Percentiles rank a stretch among this genome's conserved stretches.
Conservation (phyloP, 352 stramenopile genomes). For the Plasmopara muralis region DNA sequence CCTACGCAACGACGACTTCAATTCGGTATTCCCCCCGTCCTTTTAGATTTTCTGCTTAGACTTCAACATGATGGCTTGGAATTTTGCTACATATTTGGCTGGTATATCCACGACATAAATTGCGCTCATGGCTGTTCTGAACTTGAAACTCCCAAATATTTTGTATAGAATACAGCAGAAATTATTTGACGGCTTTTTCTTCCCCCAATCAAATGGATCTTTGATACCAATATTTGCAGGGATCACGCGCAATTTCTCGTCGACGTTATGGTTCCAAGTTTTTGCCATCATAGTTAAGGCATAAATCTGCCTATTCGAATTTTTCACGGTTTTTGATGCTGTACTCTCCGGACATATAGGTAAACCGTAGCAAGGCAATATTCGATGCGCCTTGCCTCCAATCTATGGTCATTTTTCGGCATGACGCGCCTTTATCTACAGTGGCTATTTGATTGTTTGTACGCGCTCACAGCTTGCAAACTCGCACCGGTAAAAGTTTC, state of each 20-base stretch:
- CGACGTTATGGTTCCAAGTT: neutral
- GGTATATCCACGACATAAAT: neutral
- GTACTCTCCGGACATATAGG: slow-evolving; percentile 6
- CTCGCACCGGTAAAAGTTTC: neutral
- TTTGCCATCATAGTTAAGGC: neutral
- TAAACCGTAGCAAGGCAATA: slow-evolving; percentile 11
- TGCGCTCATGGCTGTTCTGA: slow-evolving; percentile 2
- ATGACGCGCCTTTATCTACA: slow-evolving; percentile 7
- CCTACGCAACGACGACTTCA: neutral
- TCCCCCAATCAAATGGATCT: neutral
- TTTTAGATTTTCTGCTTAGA: slow-evolving; percentile 4
- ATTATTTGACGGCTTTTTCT: neutral
- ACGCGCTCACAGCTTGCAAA: neutral
- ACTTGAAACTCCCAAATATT: neutral
- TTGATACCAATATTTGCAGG: neutral
- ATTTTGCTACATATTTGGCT: slow-evolving; percentile 7
- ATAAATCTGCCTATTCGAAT: neutral
- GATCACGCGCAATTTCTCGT: neutral
- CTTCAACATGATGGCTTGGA: slow-evolving; percentile 5
- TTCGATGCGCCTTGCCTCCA: neutral
- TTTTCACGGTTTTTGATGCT: slow-evolving; percentile 6
- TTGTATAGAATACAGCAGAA: slow-evolving; percentile 1
- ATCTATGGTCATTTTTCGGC: neutral
- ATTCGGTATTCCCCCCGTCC: slow-evolving; percentile 1
- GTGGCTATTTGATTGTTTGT: slow-evolving; percentile 1